Percentiles rank a stretch among this genome's conserved stretches.
These are phyloP conservation scores for Dimocarpus longan DNA, from an alignment of 345 rosid genomes.

Conservation along the genomic window DNA sequence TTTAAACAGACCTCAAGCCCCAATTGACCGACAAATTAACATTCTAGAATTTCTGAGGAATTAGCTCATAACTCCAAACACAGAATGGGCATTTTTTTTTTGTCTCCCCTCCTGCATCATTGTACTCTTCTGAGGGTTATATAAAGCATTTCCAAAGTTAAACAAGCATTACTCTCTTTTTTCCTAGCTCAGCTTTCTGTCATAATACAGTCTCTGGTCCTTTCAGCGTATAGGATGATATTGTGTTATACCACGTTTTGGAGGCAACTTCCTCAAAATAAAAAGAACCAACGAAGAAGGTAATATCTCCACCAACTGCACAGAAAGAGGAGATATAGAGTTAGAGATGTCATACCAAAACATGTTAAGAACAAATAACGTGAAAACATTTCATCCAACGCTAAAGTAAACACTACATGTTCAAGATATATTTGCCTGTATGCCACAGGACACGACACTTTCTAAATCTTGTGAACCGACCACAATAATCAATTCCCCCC, in stretches of 20 bases:
- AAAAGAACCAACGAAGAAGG: slow-evolving; percentile 86
- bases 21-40: not conserved
- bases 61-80: slow-evolving; percentile 5
- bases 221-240: slow-evolving; percentile 80
- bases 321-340: not conserved
- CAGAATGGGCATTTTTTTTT: not conserved
- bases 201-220: not conserved
- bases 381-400: not conserved
- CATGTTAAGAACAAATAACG: not conserved
- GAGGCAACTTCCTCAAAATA: slow-evolving; percentile 92
- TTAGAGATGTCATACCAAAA: not conserved
- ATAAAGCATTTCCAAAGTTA: slow-evolving; percentile 9
- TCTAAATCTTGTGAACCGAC: not conserved
- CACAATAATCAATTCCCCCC: not conserved
- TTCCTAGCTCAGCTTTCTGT: not conserved
- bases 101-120: not conserved
- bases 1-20: slow-evolving; percentile 6
- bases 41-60: not conserved
- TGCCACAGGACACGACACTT: not conserved
- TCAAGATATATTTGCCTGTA: not conserved
- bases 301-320: slow-evolving; percentile 86
- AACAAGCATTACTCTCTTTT: slow-evolving; percentile 11
- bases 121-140: slow-evolving; percentile 1
- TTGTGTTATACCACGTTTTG: slow-evolving; percentile 80
- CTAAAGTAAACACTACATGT: not conserved